A percentile compares a stretch with the other conserved stretches of the same genome.
Evolutionary conservation across 495 filamentous ascomycete species (phyloP).

Genomic region (Neurospora sp.): DNA sequence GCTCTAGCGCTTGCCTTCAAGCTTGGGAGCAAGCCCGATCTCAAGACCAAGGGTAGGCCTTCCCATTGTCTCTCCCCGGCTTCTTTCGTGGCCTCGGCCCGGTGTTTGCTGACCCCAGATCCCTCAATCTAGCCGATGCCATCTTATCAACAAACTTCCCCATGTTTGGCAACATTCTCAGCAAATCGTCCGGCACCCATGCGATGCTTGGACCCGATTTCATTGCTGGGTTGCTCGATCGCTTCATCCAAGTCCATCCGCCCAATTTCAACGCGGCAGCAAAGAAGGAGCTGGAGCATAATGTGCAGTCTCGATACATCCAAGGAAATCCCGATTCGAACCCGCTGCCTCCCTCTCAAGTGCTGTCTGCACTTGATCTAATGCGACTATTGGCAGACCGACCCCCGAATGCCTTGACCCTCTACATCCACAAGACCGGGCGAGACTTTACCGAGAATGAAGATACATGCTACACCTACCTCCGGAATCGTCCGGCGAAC

Average conservation of each 20-base stretch:
- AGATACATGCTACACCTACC: conserved; percentile 38
- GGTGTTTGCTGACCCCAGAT: conserved; percentile 20
- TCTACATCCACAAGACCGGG: conserved; percentile 69
- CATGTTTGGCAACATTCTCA: conserved; percentile 64
- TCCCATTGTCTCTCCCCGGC: conserved; percentile 3
- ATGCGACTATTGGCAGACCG: conserved; percentile 55
- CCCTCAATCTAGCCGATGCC: conserved; percentile 55
- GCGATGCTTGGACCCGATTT: conserved; percentile 52
- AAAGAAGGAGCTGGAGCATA: conserved; percentile 56
- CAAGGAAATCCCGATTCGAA: conserved; percentile 40
- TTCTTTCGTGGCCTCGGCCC: conserved; percentile 1
- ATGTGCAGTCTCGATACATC: conserved; percentile 56
- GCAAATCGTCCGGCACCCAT: conserved; percentile 48
- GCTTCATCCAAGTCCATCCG: conserved; percentile 71
- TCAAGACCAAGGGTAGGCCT: conserved; percentile 75
- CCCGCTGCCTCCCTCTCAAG: conserved; percentile 52
- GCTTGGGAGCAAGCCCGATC: conserved; percentile 61
- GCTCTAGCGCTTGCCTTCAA: conserved; percentile 86
- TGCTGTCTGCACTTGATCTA: conserved; percentile 65
- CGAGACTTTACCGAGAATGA: conserved; percentile 44
- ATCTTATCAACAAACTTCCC: conserved; percentile 67
- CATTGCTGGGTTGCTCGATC: conserved; percentile 68
- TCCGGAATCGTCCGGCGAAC: conserved; percentile 55
- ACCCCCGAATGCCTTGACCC: conserved; percentile 54
- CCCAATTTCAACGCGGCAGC: conserved; percentile 69